Percentiles rank a stretch among this genome's conserved stretches.
These are phyloP conservation scores for Cordyceps sp. DNA, from an alignment of 2,329 filamentous ascomycete species.

Conservation along the genomic window DNA sequence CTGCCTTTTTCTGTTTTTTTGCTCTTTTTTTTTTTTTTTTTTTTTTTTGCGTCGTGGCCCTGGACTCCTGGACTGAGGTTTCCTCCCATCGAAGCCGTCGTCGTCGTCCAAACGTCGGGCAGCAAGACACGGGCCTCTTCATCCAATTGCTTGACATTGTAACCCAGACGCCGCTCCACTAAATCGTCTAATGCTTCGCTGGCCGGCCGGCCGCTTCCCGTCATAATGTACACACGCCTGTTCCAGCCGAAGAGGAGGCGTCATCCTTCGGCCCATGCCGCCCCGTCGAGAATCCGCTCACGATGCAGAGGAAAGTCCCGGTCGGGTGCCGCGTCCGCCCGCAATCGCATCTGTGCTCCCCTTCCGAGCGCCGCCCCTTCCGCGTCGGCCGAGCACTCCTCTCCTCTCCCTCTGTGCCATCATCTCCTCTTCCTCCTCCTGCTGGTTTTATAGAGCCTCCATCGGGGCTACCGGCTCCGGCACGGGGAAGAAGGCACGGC, in stretches of 20 bases:
- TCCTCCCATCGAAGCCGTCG: not conserved
- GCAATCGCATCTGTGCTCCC: too few species aligned
- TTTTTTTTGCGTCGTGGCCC: too few species aligned
- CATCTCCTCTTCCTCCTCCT: not conserved
- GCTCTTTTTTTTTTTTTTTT: too few species aligned
- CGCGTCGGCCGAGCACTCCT: not conserved
- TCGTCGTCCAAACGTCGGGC: not conserved
- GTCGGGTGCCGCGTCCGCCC: too few species aligned
- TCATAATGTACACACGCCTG: slow-evolving; percentile 28
- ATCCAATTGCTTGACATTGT: slow-evolving; percentile 9
- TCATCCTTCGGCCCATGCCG: not conserved
- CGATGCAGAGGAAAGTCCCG: too few species aligned
- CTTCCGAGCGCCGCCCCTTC: too few species aligned
- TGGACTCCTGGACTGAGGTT: too few species aligned
- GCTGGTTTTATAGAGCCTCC: slow-evolving; percentile 12
- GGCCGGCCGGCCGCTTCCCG: slow-evolving; percentile 20
- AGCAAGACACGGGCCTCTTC: not conserved
- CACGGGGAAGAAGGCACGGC: slow-evolving; percentile 25
- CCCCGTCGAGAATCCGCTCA: not conserved
- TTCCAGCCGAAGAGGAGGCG: slow-evolving; percentile 31
- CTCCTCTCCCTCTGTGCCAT: not conserved
- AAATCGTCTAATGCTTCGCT: slow-evolving; percentile 29
- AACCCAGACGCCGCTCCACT: slow-evolving; percentile 18
- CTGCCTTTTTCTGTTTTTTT: too few species aligned
- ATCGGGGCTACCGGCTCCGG: slow-evolving; percentile 12